Base-by-base conservation (phyloP, 2,329 filamentous ascomycete genomes). In the Lojkania enalia region DNA sequence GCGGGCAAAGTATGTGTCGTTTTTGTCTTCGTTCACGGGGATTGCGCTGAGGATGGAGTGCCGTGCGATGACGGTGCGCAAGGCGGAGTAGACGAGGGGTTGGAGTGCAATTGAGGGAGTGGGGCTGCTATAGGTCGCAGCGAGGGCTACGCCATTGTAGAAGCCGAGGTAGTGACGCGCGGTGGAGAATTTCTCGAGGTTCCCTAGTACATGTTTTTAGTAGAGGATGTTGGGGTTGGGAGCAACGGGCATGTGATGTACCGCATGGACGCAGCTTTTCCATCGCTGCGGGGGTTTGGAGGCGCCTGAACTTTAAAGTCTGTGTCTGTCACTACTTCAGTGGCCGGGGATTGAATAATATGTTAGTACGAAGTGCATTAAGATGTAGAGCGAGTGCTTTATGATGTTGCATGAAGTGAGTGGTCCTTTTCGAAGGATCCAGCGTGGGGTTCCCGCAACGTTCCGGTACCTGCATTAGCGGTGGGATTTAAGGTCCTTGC, bases 41-140 rank as follows among this genome's bases (percentile, higher is more conserved):
- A 77, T 69, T 12, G 71, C 70, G 20, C 70, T 74, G 12, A 78
- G 67, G 19, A 66, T 66, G 3, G 72, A 64, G 52, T 78, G 73
- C 35, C 70, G 55, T 3, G 51, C 53, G 29, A 77, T 69, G 20
- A 75, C 60, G 20, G 56, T 33, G 20, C 47, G 49, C 16, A 64
- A 46, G 29, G 74, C 71, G n/a, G 49, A 51, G 46, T 67, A 74
- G 9, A 76, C 46, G 29, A 66, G 61, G 32, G 64, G 54, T 41
- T 64, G 52, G 12, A 67, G 16, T 11, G 43, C 13, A 7, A 43
- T 29, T 13, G 25, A 3, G 67, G 67, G 7, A 3, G 30, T 7
- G 2, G 48, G 20, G 14, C 21, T 16, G 1, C 41, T 38, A 46
- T 64, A 63, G 18, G 59, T 65, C 36, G 69, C 72, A 16, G 70